A percentile compares a stretch with the other conserved stretches of the same genome.
These are phyloP conservation scores for Torrubiellomyces zombiae DNA, from an alignment of 2,329 filamentous ascomycete species.

Conservation along the genomic window DNA sequence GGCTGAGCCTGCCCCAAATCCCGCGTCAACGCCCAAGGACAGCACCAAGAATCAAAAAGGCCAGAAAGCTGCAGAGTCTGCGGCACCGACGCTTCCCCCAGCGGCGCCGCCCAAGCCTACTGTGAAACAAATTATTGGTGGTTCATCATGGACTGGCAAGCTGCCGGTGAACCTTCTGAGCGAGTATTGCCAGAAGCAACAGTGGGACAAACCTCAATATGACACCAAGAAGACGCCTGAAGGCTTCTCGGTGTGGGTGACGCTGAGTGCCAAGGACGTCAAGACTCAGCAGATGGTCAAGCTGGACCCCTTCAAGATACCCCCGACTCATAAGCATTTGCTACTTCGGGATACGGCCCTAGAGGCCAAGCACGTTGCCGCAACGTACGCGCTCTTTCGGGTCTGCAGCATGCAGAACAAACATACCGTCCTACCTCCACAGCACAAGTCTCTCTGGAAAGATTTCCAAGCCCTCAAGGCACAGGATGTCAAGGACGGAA, in stretches of 20 bases:
- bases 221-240: conserved; percentile 59
- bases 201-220: conserved; percentile 90
- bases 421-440: conserved; percentile 83
- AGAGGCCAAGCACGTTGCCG: conserved; percentile 85
- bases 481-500: conserved; percentile 60
- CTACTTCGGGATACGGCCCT: conserved; percentile 63
- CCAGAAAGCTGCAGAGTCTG: conserved; percentile 14
- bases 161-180: conserved; percentile 83
- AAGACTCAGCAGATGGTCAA: conserved; percentile 67
- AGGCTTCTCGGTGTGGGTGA: conserved; percentile 67
- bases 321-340: conserved; percentile 57
- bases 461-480: conserved; percentile 72
- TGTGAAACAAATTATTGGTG: conserved; percentile 72
- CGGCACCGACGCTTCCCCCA: conserved; percentile 15
- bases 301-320: conserved; percentile 70
- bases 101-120: conserved; percentile 40
- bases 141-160: conserved; percentile 94
- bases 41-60: conserved; percentile 26
- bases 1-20: conserved; percentile 20
- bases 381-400: conserved; percentile 78
- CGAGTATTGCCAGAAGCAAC: conserved; percentile 89
- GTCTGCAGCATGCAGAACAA: conserved; percentile 93
- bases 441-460: conserved; percentile 83
- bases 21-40: conserved; percentile 24
- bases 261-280: conserved; percentile 54